Percentiles rank a stretch among this genome's conserved stretches.
These are phyloP conservation scores for Rhizopus microsporus DNA, from an alignment of 371 early-diverging fungal species.

Conservation along the genomic window DNA sequence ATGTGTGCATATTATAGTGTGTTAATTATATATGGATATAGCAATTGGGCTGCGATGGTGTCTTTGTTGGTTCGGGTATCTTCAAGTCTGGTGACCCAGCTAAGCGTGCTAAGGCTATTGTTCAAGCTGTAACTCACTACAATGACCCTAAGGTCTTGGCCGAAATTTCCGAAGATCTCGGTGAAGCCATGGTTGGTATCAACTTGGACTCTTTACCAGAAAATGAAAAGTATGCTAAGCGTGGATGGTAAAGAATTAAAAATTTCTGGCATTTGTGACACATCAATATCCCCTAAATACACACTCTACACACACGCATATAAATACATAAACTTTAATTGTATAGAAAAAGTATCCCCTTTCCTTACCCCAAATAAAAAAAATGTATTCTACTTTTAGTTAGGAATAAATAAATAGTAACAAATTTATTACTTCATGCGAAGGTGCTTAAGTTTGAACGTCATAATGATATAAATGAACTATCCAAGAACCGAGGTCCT, in stretches of 20 bases:
- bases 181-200: slow-evolving; percentile 97
- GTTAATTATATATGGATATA: slow-evolving; percentile 18
- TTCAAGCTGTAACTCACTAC: slow-evolving; percentile 95
- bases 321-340: neutral
- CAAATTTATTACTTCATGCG: neutral
- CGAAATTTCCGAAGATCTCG: slow-evolving; percentile 88
- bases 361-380: neutral
- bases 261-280: neutral
- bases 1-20: slow-evolving; percentile 1
- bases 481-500: neutral
- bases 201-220: slow-evolving; percentile 74
- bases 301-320: neutral
- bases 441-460: neutral
- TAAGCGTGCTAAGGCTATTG: slow-evolving; percentile 94
- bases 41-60: slow-evolving; percentile 97
- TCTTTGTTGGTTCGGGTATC: slow-evolving; percentile 88
- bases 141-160: slow-evolving; percentile 88
- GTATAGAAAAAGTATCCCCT: slow-evolving; percentile 7
- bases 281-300: neutral
- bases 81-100: slow-evolving; percentile 95
- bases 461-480: slow-evolving; percentile 1
- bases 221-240: slow-evolving; percentile 70
- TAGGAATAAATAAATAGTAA: neutral
- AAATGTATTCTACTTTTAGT: slow-evolving; percentile 1
- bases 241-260: slow-evolving; percentile 66